Evolutionary conservation across 257 asterid genomes (phyloP).

Genomic region (Eucommia ulmoides): DNA sequence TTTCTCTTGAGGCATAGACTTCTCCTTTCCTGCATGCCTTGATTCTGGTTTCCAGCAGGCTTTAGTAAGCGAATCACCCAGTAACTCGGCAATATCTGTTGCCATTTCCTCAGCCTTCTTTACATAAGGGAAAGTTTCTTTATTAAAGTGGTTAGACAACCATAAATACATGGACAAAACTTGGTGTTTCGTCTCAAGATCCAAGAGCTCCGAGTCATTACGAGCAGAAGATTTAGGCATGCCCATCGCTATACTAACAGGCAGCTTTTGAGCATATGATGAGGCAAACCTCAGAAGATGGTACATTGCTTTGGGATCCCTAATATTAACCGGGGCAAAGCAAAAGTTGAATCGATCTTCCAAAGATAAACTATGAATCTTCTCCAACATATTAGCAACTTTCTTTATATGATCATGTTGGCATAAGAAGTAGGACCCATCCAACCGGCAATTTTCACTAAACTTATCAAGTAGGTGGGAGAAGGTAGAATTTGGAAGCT

Average conservation of each 20-base stretch:
- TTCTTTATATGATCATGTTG: conserved; percentile 63
- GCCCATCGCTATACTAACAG: conserved; percentile 89
- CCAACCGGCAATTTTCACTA: conserved; percentile 55
- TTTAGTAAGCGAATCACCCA: conserved; percentile 65
- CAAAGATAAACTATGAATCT: conserved; percentile 56
- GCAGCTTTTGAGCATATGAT: conserved; percentile 53
- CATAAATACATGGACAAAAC: conserved; percentile 87
- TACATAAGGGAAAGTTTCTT: conserved; percentile 58
- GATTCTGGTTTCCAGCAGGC: conserved; percentile 85
- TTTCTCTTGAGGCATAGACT: conserved; percentile 28
- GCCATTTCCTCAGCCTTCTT: conserved; percentile 86
- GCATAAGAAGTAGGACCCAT: conserved; percentile 68
- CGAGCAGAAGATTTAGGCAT: conserved; percentile 68
- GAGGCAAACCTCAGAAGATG: conserved; percentile 81
- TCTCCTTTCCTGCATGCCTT: conserved; percentile 37
- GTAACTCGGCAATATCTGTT: conserved; percentile 60
- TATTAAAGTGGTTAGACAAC: conserved; percentile 81
- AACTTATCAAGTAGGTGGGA: conserved; percentile 66
- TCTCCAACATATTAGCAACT: conserved; percentile 84
- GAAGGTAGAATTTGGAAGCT: conserved; percentile 48
- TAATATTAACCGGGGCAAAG: conserved; percentile 78
- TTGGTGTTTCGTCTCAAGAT: conserved; percentile 90
- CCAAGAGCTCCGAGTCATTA: conserved; percentile 85
- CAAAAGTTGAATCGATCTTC: conserved; percentile 89
- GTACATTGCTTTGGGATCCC: conserved; percentile 87